phyloP scores from a whole-genome alignment of 768 basidiomycete genomes.

The Podaxis sp. region DNA sequence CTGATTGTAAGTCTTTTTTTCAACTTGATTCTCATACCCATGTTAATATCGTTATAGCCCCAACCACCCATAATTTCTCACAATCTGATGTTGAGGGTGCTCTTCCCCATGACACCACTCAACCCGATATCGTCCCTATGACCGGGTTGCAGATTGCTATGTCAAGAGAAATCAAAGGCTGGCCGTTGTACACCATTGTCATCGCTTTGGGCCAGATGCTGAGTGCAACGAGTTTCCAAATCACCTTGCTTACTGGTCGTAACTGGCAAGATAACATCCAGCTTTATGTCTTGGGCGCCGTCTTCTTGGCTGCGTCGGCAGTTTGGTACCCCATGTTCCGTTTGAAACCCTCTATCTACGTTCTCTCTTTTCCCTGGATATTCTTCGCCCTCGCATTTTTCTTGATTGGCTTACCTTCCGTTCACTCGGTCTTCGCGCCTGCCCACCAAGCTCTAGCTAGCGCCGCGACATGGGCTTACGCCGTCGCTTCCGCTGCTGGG shows the following conservation, averaged over 20 bases:
- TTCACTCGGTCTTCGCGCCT: slow-evolving; percentile 55
- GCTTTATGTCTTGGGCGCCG: slow-evolving; percentile 86
- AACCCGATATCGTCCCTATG: slow-evolving; percentile 73
- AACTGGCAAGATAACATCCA: slow-evolving; percentile 81
- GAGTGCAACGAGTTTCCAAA: slow-evolving; percentile 92
- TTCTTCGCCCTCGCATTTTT: slow-evolving; percentile 93
- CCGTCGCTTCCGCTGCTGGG: slow-evolving; percentile 87
- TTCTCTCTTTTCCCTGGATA: slow-evolving; percentile 84
- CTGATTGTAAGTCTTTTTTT: slow-evolving; percentile 58
- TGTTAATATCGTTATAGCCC: slow-evolving; percentile 32
- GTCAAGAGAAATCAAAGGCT: slow-evolving; percentile 76
- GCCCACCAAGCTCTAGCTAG: slow-evolving; percentile 71
- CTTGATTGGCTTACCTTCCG: slow-evolving; percentile 84
- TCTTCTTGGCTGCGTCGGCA: slow-evolving; percentile 82
- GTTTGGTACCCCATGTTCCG: slow-evolving; percentile 93
- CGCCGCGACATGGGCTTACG: slow-evolving; percentile 88
- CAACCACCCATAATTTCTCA: slow-evolving; percentile 51
- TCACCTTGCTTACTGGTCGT: slow-evolving; percentile 84
- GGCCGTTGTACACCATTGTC: slow-evolving; percentile 91
- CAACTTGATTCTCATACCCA: background rate
- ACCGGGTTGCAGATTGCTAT: slow-evolving; percentile 81
- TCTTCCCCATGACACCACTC: slow-evolving; percentile 46
- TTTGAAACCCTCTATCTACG: slow-evolving; percentile 83
- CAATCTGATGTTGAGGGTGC: slow-evolving; percentile 44
- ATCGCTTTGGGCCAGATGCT: slow-evolving; percentile 90